These are phyloP conservation scores for Talaromyces proteolyticus DNA, from an alignment of 495 filamentous ascomycete species.

Conservation along the genomic window DNA sequence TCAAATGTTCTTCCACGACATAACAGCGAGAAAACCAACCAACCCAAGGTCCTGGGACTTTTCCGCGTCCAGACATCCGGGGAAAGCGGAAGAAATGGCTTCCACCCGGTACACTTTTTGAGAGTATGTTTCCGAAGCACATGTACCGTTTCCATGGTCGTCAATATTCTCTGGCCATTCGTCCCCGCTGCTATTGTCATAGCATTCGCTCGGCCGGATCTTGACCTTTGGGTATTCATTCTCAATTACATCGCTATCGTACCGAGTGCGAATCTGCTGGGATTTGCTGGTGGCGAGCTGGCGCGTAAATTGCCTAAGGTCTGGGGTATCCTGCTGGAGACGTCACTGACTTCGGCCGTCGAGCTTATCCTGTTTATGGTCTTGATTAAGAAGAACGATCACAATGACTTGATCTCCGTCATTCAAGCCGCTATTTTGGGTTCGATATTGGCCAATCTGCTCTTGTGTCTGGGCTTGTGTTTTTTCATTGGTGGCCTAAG, in stretches of 20 bases:
- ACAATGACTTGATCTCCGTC: constrained; percentile 53
- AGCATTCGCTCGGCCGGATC: constrained; percentile 55
- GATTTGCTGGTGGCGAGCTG: constrained; percentile 78
- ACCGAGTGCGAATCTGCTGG: constrained; percentile 79
- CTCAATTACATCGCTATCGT: constrained; percentile 81
- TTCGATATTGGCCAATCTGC: constrained; percentile 71
- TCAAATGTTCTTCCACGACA: constrained; percentile 1
- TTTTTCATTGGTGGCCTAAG: constrained; percentile 72
- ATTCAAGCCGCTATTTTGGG: constrained; percentile 81
- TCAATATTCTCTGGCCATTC: constrained; percentile 72
- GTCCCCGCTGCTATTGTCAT: constrained; percentile 62
- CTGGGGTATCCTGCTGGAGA: constrained; percentile 70
- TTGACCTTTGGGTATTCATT: constrained; percentile 59
- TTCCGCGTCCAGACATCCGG: constrained; percentile 53
- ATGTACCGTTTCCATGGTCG: constrained; percentile 47
- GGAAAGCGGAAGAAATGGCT: constrained; percentile 56
- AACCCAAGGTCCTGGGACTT: background rate
- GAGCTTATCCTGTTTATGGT: constrained; percentile 83
- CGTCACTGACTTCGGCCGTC: constrained; percentile 68
- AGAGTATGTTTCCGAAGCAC: constrained; percentile 54
- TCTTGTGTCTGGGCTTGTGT: constrained; percentile 69
- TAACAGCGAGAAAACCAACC: background rate
- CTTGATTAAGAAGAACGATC: constrained; percentile 36
- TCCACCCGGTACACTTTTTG: constrained; percentile 56
- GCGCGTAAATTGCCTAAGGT: constrained; percentile 76